Evolutionary conservation across 2,329 filamentous ascomycete genomes (phyloP).

Genomic region (Cyanodermella asteris): DNA sequence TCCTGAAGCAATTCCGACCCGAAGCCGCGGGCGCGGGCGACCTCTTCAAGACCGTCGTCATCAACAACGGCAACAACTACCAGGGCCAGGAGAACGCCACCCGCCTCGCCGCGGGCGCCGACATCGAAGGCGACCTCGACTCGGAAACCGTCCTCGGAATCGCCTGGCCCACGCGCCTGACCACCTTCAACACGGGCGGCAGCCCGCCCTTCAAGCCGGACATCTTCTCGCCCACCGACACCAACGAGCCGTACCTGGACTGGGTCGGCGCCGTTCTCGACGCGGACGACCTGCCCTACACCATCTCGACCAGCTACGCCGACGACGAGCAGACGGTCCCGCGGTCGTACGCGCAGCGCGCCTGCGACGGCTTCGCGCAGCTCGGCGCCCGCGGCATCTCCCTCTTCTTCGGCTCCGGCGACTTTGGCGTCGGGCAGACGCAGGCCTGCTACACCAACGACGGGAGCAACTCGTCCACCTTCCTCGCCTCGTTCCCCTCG

Average conservation of each 20-base stretch:
- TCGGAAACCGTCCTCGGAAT: conserved; percentile 33
- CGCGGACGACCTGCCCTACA: conserved; percentile 32
- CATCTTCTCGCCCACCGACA: conserved; percentile 22
- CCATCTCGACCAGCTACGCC: conserved; percentile 44
- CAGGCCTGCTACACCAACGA: conserved; percentile 36
- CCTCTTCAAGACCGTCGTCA: conserved; percentile 15
- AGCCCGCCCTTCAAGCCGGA: conserved; percentile 30
- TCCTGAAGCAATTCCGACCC: conserved; percentile 17
- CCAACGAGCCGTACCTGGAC: conserved; percentile 47
- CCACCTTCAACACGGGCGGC: conserved; percentile 34
- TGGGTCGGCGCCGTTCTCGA: conserved; percentile 38
- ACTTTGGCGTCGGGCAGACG: conserved; percentile 31
- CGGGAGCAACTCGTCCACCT: conserved; percentile 31
- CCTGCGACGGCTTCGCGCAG: conserved; percentile 42
- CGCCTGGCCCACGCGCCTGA: conserved; percentile 30
- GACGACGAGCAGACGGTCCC: conserved; percentile 46
- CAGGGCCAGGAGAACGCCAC: conserved; percentile 12
- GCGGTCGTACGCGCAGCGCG: conserved; percentile 33
- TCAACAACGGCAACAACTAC: conserved; percentile 21
- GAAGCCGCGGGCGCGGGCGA: conserved; percentile 14
- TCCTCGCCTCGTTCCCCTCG: conserved; percentile 39
- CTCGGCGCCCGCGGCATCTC: conserved; percentile 46
- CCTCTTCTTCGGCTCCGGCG: conserved; percentile 40
- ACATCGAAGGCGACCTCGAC: conserved; percentile 37
- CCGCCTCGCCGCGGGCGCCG: conserved; percentile 15